These are phyloP conservation scores for Rhizophora mangle DNA, from an alignment of 345 rosid species.

Conservation along the genomic window DNA sequence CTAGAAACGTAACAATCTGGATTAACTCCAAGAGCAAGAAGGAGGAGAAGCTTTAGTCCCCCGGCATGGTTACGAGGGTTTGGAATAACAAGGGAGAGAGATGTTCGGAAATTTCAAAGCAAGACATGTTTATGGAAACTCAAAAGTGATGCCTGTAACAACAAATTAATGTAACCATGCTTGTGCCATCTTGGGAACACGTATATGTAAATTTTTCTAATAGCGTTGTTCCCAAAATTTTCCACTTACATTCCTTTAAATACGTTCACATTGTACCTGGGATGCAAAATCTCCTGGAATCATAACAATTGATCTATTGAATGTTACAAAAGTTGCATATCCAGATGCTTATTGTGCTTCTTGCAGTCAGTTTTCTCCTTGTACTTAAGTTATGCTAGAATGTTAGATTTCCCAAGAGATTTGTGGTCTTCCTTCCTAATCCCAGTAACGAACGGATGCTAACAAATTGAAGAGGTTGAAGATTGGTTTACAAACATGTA, in stretches of 20 bases:
- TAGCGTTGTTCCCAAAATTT: no score
- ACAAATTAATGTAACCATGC: slow-evolving; percentile 15
- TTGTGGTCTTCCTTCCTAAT: slow-evolving; percentile 18
- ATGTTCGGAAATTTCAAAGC: slow-evolving; percentile 36
- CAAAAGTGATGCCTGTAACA: slow-evolving; percentile 23
- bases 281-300: slow-evolving; percentile 7
- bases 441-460: background rate
- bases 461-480: no score
- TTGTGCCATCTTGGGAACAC: slow-evolving; percentile 52
- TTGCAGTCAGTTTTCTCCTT: slow-evolving; percentile 30
- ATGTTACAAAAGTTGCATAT: slow-evolving; percentile 12
- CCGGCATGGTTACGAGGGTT: slow-evolving; percentile 27
- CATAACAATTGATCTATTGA: background rate
- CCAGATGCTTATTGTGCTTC: slow-evolving; percentile 40
- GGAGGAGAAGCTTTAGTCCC: background rate
- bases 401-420: slow-evolving; percentile 23
- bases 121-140: slow-evolving; percentile 34
- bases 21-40: no score
- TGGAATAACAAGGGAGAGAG: slow-evolving; percentile 26
- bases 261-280: background rate
- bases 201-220: background rate
- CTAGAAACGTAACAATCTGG: no score
- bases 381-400: slow-evolving; percentile 27
- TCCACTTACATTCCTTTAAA: background rate
- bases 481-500: no score